phyloP scores from a whole-genome alignment of 225 moss, liverwort and hornwort genomes.

The Pleurozium schreberi region DNA sequence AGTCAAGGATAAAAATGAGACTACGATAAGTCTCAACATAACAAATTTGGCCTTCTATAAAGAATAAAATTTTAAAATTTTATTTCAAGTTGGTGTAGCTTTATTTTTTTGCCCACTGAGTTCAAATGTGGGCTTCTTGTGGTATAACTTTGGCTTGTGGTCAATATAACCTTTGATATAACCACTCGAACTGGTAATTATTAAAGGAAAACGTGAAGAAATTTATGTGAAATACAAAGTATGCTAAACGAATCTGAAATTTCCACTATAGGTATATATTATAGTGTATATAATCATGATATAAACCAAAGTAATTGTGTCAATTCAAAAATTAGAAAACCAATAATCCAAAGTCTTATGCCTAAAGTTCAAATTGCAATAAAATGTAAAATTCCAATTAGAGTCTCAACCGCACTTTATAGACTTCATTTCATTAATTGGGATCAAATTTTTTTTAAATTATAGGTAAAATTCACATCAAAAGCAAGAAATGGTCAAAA shows the following conservation, averaged over 20 bases:
- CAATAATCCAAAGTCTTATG: not conserved
- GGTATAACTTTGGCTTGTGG: no score
- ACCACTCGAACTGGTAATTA: not conserved
- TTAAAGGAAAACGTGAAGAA: no score
- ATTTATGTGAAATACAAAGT: not conserved
- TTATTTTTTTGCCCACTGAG: no score
- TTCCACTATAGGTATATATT: not conserved
- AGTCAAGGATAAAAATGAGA: no score
- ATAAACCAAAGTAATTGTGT: not conserved
- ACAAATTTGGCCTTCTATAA: no score
- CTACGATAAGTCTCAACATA: no score
- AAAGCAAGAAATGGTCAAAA: not conserved
- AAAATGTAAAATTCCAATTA: not conserved
- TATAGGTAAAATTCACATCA: not conserved
- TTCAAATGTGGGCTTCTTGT: no score
- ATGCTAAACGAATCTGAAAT: not conserved
- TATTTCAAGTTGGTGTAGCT: no score
- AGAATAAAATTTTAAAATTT: no score
- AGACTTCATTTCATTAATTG: no score
- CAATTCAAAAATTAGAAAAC: not conserved
- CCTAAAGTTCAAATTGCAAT: not conserved
- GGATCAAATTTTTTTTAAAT: not conserved
- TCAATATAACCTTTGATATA: no score
- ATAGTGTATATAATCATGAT: not conserved
- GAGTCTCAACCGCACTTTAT: accelerated